Evolutionary conservation across 805 yeast species (phyloP).

Genomic region (Metschnikowia gruessii): DNA sequence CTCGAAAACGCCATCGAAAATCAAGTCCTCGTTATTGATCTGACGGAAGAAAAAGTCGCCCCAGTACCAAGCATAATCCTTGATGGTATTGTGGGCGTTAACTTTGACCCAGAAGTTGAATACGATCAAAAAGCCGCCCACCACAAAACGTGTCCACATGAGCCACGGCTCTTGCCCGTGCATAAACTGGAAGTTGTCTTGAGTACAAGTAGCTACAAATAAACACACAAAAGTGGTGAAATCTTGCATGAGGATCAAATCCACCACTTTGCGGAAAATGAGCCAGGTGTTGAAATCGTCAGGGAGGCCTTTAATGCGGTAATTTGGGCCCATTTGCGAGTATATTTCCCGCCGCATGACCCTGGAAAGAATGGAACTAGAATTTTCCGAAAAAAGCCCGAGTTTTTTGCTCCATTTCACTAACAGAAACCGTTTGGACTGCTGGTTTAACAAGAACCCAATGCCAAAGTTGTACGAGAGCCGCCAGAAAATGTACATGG

Average conservation of each 20-base stretch:
- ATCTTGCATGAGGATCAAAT: conserved; percentile 80
- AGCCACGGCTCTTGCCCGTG: conserved; percentile 43
- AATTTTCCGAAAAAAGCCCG: conserved; percentile 41
- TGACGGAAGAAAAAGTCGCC: conserved; percentile 87
- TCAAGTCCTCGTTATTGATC: conserved; percentile 56
- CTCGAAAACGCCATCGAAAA: conserved; percentile 86
- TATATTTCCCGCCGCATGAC: conserved; percentile 35
- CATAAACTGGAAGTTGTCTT: conserved; percentile 35
- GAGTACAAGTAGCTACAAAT: conserved; percentile 49
- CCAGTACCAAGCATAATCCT: conserved; percentile 95
- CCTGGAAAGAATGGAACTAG: conserved; percentile 34
- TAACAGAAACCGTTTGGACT: conserved; percentile 55
- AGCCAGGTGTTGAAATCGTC: conserved; percentile 82
- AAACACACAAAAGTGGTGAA: conserved; percentile 70
- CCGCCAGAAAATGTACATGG: conserved; percentile 71
- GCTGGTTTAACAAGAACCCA: conserved; percentile 63
- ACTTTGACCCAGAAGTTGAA: conserved; percentile 83
- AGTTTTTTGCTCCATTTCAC: conserved; percentile 49
- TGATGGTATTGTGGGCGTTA: conserved; percentile 84
- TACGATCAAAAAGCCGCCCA: conserved; percentile 60
- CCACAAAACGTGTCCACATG: conserved; percentile 47
- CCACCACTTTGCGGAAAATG: conserved; percentile 73
- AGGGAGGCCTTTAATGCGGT: conserved; percentile 43
- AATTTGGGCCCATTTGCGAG: conserved; percentile 39
- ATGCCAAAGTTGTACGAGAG: conserved; percentile 75